Conservation (phyloP, 305 asterid genomes). For the Euphrasia arctica region DNA sequence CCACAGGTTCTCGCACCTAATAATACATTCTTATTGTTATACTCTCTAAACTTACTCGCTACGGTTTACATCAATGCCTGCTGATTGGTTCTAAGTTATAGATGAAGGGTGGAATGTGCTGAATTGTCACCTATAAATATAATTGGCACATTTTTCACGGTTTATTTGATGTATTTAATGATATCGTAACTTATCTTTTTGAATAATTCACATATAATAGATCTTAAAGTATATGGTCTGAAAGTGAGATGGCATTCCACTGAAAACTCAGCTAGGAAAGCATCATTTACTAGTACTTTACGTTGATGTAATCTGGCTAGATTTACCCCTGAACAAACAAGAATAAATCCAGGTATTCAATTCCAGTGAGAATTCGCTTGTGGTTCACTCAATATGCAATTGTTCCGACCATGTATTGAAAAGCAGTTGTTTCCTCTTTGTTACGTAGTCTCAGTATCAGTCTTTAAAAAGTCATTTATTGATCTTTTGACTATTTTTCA, state of each 20-base stretch:
- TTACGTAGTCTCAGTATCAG: neutral
- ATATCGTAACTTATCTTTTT: neutral
- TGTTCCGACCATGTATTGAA: neutral
- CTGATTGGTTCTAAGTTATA: neutral
- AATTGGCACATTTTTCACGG: neutral
- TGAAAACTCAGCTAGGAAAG: conserved; percentile 3
- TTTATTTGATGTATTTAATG: neutral
- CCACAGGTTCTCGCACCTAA: neutral
- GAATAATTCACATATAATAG: neutral
- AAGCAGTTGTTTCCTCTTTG: conserved; percentile 5
- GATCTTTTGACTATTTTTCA: neutral
- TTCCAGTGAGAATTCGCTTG: conserved; percentile 3
- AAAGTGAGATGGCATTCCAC: conserved; percentile 12
- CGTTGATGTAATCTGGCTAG: neutral
- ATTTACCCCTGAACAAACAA: conserved; percentile 12
- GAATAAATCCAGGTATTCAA: neutral
- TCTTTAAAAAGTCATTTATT: neutral
- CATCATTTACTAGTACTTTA: neutral
- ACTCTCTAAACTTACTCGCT: neutral
- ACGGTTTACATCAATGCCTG: neutral
- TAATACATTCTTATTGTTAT: neutral
- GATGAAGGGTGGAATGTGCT: conserved; percentile 3
- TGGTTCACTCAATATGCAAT: neutral
- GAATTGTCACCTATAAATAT: neutral
- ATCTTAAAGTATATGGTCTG: neutral